These are phyloP conservation scores for Aspergillus ibericus DNA, from an alignment of 2,329 filamentous ascomycete genomes.

Conservation along the genomic window DNA sequence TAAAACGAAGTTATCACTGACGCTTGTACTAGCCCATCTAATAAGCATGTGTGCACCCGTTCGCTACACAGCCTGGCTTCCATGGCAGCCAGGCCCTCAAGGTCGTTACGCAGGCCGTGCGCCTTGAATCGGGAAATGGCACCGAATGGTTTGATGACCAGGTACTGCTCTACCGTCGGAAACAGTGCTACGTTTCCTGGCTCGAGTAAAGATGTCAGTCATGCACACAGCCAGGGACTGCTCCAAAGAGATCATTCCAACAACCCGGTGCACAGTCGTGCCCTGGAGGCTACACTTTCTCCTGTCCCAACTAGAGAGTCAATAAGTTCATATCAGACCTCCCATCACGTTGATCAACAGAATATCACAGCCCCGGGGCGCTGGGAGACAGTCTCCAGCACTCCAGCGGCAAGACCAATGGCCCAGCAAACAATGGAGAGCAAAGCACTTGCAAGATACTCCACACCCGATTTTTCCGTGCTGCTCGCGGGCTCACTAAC, in stretches of 20 bases:
- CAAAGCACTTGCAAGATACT: background rate
- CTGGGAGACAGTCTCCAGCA: background rate
- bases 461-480: background rate
- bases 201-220: background rate
- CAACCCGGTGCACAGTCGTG: background rate
- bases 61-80: background rate
- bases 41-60: background rate
- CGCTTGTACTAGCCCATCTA: background rate
- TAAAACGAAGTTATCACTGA: background rate
- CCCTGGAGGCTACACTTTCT: background rate
- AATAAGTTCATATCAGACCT: background rate
- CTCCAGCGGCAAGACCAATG: background rate
- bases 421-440: background rate
- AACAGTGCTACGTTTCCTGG: too few species aligned
- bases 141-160: background rate
- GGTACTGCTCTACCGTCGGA: background rate
- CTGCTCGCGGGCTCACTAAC: background rate
- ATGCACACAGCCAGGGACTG: background rate
- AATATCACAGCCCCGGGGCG: too few species aligned
- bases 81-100: background rate
- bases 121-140: background rate
- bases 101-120: background rate
- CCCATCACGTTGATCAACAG: background rate
- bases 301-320: background rate
- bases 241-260: background rate